phyloP scores from a whole-genome alignment of 371 early-diverging fungal genomes.

The Mucor indicus region DNA sequence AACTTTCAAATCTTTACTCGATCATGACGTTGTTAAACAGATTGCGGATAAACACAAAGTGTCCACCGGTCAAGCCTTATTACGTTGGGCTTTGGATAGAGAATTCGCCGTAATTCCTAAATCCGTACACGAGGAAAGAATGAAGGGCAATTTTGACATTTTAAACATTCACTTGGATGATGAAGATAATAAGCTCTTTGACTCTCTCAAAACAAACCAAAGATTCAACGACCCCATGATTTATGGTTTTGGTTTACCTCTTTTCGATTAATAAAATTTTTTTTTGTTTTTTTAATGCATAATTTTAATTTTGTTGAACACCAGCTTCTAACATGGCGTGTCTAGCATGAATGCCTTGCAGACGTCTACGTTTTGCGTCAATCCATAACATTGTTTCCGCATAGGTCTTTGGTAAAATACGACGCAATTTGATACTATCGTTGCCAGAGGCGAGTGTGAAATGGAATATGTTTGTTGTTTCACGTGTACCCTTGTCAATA shows the following conservation, averaged over 20 bases:
- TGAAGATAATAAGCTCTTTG: constrained; percentile 24
- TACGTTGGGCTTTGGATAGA: constrained; percentile 58
- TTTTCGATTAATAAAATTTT: constrained; percentile 27
- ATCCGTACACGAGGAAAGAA: constrained; percentile 41
- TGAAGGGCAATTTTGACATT: constrained; percentile 40
- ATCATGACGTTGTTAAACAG: constrained; percentile 25
- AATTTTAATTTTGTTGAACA: constrained; percentile 2
- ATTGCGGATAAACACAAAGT: constrained; percentile 25
- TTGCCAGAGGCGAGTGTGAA: constrained; percentile 62
- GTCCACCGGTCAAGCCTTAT: constrained; percentile 31
- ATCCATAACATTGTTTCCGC: constrained; percentile 71
- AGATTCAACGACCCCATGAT: constrained; percentile 29
- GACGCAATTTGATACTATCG: constrained; percentile 20
- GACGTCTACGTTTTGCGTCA: constrained; percentile 60
- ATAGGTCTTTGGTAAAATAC: constrained; percentile 64
- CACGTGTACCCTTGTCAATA: constrained; percentile 48
- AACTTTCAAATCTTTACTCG: constrained; percentile 24
- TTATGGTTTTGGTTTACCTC: constrained; percentile 32
- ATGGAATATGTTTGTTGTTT: constrained; percentile 79
- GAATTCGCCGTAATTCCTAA: constrained; percentile 66
- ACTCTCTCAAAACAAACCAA: constrained; percentile 14
- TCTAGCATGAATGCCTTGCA: constrained; percentile 26
- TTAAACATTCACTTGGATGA: constrained; percentile 28
- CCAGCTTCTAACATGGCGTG: constrained; percentile 21
- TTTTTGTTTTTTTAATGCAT: not conserved